Percentiles rank a stretch among this genome's conserved stretches.
Conservation (phyloP, 2,329 filamentous ascomycete genomes). For the Corinectria fuckeliana region DNA sequence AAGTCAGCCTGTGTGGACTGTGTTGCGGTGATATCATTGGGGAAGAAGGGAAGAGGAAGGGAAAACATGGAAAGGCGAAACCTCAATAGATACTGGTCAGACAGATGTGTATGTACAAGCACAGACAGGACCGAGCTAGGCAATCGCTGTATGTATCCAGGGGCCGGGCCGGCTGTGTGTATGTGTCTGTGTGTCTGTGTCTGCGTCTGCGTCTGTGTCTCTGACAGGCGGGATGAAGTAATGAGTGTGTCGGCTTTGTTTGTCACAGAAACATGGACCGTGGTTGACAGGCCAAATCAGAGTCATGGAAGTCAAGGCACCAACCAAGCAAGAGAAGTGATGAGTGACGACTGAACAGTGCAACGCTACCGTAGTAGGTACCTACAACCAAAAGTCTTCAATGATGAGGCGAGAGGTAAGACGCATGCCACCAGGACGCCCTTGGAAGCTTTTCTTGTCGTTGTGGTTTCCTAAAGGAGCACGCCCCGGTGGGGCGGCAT, state of each 20-base stretch:
- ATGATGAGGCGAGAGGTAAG: conserved; percentile 11
- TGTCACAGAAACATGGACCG: background rate
- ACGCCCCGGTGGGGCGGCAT: conserved; percentile 9
- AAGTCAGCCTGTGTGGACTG: background rate
- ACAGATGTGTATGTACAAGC: no score
- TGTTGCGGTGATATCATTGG: background rate
- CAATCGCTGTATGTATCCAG: no score
- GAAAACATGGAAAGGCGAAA: background rate
- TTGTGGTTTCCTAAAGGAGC: background rate
- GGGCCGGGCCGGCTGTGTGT: conserved; percentile 3
- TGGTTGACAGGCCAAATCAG: background rate
- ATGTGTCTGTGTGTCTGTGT: conserved; percentile 1
- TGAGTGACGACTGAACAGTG: no score
- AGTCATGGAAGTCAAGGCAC: no score
- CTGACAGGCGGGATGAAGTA: background rate
- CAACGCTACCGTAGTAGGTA: no score
- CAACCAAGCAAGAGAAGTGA: no score
- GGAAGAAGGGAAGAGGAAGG: no score
- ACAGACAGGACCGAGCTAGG: no score
- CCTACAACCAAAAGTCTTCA: conserved; percentile 18
- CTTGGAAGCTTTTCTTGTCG: conserved; percentile 9
- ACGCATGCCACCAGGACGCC: conserved; percentile 10
- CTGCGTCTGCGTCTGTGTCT: background rate
- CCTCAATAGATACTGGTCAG: background rate
- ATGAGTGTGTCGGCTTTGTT: background rate